Evolutionary conservation across 2,329 filamentous ascomycete genomes (phyloP).

Genomic region (Neofusicoccum ribis): DNA sequence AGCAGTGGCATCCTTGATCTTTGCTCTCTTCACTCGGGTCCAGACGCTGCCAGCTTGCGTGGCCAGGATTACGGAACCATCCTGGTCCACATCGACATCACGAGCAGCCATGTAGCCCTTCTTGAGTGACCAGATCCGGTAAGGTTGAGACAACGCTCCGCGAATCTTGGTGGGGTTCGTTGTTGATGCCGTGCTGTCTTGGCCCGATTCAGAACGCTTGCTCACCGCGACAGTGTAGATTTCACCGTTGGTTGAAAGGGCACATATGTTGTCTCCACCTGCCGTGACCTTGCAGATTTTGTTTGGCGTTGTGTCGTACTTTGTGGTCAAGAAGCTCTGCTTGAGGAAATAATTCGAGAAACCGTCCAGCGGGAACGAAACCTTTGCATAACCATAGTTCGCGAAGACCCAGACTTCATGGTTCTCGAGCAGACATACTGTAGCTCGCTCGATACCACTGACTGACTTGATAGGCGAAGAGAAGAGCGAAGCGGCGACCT

Average conservation of each 20-base stretch:
- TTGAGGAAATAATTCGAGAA: slow-evolving; percentile 70
- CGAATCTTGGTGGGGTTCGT: slow-evolving; percentile 92
- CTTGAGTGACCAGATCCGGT: slow-evolving; percentile 84
- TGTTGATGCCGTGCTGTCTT: slow-evolving; percentile 66
- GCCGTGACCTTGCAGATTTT: slow-evolving; percentile 75
- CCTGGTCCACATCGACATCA: slow-evolving; percentile 85
- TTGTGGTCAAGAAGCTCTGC: slow-evolving; percentile 63
- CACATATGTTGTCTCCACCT: slow-evolving; percentile 89
- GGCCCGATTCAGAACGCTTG: slow-evolving; percentile 62
- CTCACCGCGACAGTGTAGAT: slow-evolving; percentile 82
- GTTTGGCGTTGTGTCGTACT: slow-evolving; percentile 65
- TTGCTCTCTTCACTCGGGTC: slow-evolving; percentile 79
- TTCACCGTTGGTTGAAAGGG: slow-evolving; percentile 79
- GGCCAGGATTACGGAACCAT: slow-evolving; percentile 91
- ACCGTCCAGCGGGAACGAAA: slow-evolving; percentile 77
- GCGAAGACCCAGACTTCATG: slow-evolving; percentile 92
- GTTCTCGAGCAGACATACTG: slow-evolving; percentile 80
- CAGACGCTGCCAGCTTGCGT: slow-evolving; percentile 92
- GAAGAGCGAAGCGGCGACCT: slow-evolving; percentile 83
- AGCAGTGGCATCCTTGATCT: slow-evolving; percentile 67
- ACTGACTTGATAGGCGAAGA: slow-evolving; percentile 72
- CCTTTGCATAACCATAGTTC: slow-evolving; percentile 91
- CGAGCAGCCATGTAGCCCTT: slow-evolving; percentile 81
- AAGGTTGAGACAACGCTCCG: slow-evolving; percentile 73
- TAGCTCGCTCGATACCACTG: slow-evolving; percentile 87